Conservation (phyloP, 2,329 filamentous ascomycete genomes). For the Xenoacremonium recifei region DNA sequence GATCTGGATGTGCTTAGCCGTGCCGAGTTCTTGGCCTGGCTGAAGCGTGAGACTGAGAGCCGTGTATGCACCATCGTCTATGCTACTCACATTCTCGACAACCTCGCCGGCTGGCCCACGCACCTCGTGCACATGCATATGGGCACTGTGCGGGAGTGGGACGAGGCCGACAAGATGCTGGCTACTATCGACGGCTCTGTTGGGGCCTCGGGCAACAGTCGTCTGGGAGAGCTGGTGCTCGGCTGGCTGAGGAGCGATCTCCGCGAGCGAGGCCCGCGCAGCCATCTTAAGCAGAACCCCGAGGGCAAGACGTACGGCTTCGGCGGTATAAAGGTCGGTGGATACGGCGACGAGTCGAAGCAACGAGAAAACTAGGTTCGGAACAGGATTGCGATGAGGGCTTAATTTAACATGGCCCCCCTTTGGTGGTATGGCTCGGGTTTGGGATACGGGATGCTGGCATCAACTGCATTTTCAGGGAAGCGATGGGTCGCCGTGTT, state of each 20-base stretch:
- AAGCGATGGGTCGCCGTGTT: too few species aligned
- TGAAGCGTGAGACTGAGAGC: constrained; percentile 81
- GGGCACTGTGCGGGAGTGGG: constrained; percentile 85
- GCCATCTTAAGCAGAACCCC: constrained; percentile 48
- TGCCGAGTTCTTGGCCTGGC: constrained; percentile 79
- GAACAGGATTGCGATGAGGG: neutral
- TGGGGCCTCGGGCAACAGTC: constrained; percentile 66
- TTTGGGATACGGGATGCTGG: constrained; percentile 14
- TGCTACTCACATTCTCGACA: constrained; percentile 95
- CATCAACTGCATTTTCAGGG: constrained; percentile 33
- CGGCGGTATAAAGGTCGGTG: constrained; percentile 50
- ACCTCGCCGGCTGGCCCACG: constrained; percentile 90
- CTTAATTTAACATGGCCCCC: constrained; percentile 6
- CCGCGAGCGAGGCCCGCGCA: constrained; percentile 73
- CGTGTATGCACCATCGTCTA: constrained; percentile 91
- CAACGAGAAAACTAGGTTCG: constrained; percentile 27
- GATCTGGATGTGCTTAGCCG: constrained; percentile 87
- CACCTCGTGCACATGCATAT: constrained; percentile 95
- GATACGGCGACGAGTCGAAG: constrained; percentile 56
- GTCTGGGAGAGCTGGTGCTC: constrained; percentile 82
- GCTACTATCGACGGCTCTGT: constrained; percentile 42
- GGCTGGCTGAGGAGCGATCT: constrained; percentile 84
- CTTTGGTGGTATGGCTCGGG: constrained; percentile 10
- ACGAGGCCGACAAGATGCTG: constrained; percentile 68
- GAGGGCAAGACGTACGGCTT: constrained; percentile 65